These are phyloP conservation scores for Pontederia crassipes DNA, from an alignment of 176 grass and related monocot genomes.

Conservation along the genomic window DNA sequence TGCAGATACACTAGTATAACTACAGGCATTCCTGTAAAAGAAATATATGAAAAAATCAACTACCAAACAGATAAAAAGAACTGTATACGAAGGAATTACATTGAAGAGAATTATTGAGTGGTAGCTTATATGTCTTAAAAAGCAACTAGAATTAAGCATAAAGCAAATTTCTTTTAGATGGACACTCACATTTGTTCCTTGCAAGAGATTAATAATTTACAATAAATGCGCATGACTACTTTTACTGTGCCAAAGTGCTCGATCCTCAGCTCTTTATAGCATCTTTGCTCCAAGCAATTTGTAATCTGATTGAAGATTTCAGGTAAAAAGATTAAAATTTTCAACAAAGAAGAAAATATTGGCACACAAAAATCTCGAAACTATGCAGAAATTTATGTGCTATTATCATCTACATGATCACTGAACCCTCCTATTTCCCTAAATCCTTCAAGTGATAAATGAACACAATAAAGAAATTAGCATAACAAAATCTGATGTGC, in stretches of 20 bases:
- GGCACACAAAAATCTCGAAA: neutral
- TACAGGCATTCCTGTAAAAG: too few relatives aligned
- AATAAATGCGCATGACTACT: slow-evolving; percentile 85
- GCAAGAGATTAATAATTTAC: slow-evolving; percentile 90
- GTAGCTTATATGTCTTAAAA: neutral
- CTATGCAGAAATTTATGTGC: neutral
- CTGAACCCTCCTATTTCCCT: too few relatives aligned
- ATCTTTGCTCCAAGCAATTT: slow-evolving; percentile 78
- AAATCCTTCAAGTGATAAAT: neutral
- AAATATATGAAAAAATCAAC: too few relatives aligned
- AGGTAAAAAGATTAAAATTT: neutral
- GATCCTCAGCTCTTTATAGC: slow-evolving; percentile 80
- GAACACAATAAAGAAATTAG: neutral
- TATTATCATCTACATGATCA: neutral
- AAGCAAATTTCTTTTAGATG: slow-evolving; percentile 17
- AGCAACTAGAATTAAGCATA: neutral
- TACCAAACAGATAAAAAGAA: too few relatives aligned
- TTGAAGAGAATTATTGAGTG: too few relatives aligned
- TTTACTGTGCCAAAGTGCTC: slow-evolving; percentile 79
- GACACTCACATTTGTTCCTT: slow-evolving; percentile 91
- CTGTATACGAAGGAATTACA: too few relatives aligned
- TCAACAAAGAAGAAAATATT: neutral
- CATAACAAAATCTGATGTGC: neutral
- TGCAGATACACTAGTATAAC: too few relatives aligned
- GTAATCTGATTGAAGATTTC: slow-evolving; percentile 47